These are phyloP conservation scores for Populus euphratica DNA, from an alignment of 345 rosid species.

Conservation along the genomic window DNA sequence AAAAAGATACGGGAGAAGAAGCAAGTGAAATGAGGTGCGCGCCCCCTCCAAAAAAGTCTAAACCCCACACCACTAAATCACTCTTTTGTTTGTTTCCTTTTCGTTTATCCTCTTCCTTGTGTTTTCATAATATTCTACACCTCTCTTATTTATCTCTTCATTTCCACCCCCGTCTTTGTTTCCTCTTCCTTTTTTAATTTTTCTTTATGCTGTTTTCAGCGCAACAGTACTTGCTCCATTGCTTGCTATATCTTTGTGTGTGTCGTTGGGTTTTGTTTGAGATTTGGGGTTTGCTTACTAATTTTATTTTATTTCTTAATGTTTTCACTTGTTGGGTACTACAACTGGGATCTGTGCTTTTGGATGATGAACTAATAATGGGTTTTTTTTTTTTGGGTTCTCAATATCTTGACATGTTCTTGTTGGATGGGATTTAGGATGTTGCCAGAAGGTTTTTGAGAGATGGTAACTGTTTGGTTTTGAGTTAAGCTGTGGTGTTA, in stretches of 20 bases:
- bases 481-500: not conserved
- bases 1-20: not conserved
- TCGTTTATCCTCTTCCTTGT: not conserved
- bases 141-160: slow-evolving; percentile 1
- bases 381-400: not conserved
- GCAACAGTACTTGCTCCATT: not conserved
- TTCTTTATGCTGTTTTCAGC: not conserved
- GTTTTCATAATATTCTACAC: not conserved
- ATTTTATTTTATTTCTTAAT: not conserved
- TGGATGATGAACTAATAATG: not conserved
- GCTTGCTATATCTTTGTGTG: slow-evolving; percentile 8
- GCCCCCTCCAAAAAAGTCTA: not conserved
- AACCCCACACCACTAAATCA: slow-evolving; percentile 13
- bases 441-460: slow-evolving; percentile 21
- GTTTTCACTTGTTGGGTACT: not conserved
- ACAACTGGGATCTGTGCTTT: slow-evolving; percentile 23
- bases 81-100: slow-evolving; percentile 19
- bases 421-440: slow-evolving; percentile 20
- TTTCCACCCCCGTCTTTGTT: not conserved
- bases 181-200: not conserved
- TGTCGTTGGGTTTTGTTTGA: slow-evolving; percentile 5
- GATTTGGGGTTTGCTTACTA: slow-evolving; percentile 19
- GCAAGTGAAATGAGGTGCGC: slow-evolving; percentile 13
- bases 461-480: not conserved
- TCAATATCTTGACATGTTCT: not conserved